phyloP scores from a whole-genome alignment of 345 rosid genomes.

The Hypericum androsaemum region DNA sequence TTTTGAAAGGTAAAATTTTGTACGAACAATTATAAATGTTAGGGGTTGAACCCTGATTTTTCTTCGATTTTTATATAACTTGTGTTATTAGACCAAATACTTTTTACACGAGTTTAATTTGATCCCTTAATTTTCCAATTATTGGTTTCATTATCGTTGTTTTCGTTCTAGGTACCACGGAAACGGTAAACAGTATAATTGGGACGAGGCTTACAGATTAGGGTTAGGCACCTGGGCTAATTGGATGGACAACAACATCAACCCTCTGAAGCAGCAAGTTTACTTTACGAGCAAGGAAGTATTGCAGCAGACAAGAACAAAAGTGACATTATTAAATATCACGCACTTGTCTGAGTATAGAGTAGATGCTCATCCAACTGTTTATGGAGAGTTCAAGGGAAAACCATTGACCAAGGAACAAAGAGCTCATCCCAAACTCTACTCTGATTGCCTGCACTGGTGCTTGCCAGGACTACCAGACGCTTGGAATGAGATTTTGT shows the following conservation, averaged over 20 bases:
- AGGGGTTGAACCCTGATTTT: too few relatives aligned
- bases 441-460: constrained; percentile 54
- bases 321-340: constrained; percentile 30
- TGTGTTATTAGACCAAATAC: too few relatives aligned
- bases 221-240: constrained; percentile 27
- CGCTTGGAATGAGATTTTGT: constrained; percentile 42
- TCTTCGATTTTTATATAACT: too few relatives aligned
- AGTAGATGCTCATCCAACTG: constrained; percentile 38
- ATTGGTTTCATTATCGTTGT: too few relatives aligned
- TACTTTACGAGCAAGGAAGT: constrained; percentile 31
- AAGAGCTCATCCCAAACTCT: constrained; percentile 10
- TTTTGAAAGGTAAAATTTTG: too few relatives aligned
- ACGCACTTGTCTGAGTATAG: constrained; percentile 31
- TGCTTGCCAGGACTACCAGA: constrained; percentile 58
- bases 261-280: constrained; percentile 23
- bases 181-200: too few relatives aligned
- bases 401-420: constrained; percentile 7
- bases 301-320: constrained; percentile 21
- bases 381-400: constrained; percentile 25
- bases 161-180: too few relatives aligned
- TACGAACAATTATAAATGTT: too few relatives aligned
- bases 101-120: too few relatives aligned
- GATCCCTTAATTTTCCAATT: too few relatives aligned
- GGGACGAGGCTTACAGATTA: too few relatives aligned
- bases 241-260: constrained; percentile 31